Conservation (phyloP, 164 flowering plant species). For the Piper longum region DNA sequence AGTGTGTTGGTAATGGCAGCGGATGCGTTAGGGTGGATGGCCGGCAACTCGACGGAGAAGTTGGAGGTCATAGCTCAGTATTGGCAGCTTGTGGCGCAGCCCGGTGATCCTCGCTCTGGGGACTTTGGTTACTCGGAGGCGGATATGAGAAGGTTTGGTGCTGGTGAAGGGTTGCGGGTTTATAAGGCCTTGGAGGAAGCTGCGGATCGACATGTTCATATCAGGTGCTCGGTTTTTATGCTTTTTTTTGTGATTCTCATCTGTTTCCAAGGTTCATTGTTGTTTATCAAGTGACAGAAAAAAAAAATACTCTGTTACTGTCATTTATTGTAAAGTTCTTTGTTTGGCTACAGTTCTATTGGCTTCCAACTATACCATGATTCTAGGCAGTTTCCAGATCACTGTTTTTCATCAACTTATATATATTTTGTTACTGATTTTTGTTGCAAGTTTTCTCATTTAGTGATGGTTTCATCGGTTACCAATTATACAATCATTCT, state of each 20-base stretch:
- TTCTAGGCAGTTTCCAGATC: too few species aligned
- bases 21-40: conserved; percentile 80
- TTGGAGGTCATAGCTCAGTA: conserved; percentile 80
- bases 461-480: not conserved
- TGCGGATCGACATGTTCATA: conserved; percentile 55
- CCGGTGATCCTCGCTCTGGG: conserved; percentile 64
- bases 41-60: conserved; percentile 51
- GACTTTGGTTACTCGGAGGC: conserved; percentile 74
- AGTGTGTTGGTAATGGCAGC: conserved; percentile 18
- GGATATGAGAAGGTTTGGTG: conserved; percentile 60
- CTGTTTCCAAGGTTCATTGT: not conserved
- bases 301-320: too few species aligned
- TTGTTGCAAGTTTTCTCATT: not conserved
- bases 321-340: too few species aligned
- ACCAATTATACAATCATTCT: too few species aligned
- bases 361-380: too few species aligned
- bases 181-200: conserved; percentile 50
- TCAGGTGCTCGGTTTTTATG: conserved; percentile 33
- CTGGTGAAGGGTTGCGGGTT: conserved; percentile 44
- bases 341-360: too few species aligned
- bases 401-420: too few species aligned
- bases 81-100: conserved; percentile 63
- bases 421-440: too few species aligned
- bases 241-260: not conserved
- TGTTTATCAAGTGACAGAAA: not conserved